Evolutionary conservation across 2,329 filamentous ascomycete species (phyloP), one percentile per base, ranked within the genome.

Genomic region (Talaromyces verruculosus): DNA sequence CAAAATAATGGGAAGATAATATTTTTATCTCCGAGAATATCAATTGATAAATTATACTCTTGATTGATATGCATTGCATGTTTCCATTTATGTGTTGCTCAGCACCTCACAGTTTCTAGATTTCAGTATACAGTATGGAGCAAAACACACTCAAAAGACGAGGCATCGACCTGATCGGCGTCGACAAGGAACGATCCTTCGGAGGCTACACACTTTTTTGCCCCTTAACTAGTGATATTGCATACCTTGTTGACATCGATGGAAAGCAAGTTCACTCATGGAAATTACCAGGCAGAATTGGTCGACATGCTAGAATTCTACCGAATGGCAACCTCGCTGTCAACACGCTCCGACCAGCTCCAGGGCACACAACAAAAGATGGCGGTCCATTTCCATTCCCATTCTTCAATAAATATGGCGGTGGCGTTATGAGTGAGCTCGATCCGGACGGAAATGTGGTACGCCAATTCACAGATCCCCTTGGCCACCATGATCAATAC

Each of bases 401-500:
- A 0, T 76, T 82, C 61, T 83, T 76, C 72, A 76, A 79, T 47
- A 83, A 83, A 64, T 83, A 83, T 65, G 71, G 80, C 11, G 81
- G 80, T 8, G 81, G 81, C 0, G 71, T 81, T 3, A 83, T 83
- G 81, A 75, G 76, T 59, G 73, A 83, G 69, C 69, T 82, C 13
- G 74, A 78, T 60, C 71, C 75, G 0, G 63, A 70, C 0, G 80
- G 81, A 15, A 75, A 79, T 2, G 71, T 81, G 2, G 64, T 82
- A 0, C 74, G 75, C 33, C 76, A 81, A 65, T 80, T 76, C 67
- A 71, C 69, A 10, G 81, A 83, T 68, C 77, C 78, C 0, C 71
- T 78, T 13, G 81, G 76, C 0, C 81, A 83, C 66, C 81, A 83
- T 67, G 81, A 83, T 64, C 80, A 82, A 64, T 76, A 82, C 61